A percentile compares a stretch with the other conserved stretches of the same genome.
These are phyloP conservation scores for Rosa rugosa DNA, from an alignment of 306 rosid genomes.

Conservation along the genomic window DNA sequence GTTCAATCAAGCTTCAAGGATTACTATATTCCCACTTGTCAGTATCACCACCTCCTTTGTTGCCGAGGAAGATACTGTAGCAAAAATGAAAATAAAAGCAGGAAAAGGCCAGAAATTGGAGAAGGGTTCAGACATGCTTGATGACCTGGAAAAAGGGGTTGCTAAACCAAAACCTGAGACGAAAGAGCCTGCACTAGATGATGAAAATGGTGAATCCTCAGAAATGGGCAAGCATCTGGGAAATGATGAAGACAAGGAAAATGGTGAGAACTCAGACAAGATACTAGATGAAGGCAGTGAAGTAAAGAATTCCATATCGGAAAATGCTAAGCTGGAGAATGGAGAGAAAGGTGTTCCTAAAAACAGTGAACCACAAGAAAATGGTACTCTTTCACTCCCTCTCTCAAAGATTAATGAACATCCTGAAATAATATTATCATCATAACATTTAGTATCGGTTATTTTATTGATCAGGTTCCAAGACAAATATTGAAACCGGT, in stretches of 20 bases:
- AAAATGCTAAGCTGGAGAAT: neutral
- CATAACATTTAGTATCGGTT: neutral
- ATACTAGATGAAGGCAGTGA: neutral
- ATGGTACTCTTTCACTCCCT: conserved; percentile 31
- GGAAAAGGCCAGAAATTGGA: conserved; percentile 27
- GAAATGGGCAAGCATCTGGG: conserved; percentile 10
- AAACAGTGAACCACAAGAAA: conserved; percentile 15
- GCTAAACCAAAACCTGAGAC: conserved; percentile 22
- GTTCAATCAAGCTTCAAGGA: conserved; percentile 96
- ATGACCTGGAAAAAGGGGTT: conserved; percentile 53
- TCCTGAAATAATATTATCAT: neutral
- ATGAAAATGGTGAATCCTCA: conserved; percentile 10
- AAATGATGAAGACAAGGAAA: conserved; percentile 22
- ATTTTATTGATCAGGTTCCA: conserved; percentile 36
- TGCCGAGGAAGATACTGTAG: conserved; percentile 86
- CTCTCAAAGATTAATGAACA: neutral
- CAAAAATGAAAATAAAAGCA: conserved; percentile 30
- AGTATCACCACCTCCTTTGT: conserved; percentile 95
- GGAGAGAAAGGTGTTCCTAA: conserved; percentile 9
- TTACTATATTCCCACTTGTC: conserved; percentile 89
- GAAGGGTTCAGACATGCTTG: conserved; percentile 24
- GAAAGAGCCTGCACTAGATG: conserved; percentile 15
- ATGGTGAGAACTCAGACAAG: conserved; percentile 9
- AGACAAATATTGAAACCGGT: conserved; percentile 24
- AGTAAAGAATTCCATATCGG: neutral